Percentiles rank a stretch among this genome's conserved stretches.
Conservation (phyloP, 306 rosid genomes). For the Abrus precatorius region DNA sequence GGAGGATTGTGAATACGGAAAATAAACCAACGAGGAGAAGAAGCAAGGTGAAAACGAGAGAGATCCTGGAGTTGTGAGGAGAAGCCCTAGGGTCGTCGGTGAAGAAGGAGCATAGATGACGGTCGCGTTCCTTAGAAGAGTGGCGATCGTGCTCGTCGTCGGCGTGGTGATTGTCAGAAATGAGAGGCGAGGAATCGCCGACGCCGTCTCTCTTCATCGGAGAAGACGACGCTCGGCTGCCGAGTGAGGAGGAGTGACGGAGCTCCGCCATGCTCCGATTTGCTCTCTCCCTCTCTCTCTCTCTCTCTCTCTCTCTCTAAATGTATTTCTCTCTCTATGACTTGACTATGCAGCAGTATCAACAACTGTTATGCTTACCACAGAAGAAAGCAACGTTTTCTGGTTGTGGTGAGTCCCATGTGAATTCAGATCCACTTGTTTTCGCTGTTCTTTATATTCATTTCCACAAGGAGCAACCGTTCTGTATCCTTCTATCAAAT, state of each 20-base stretch:
- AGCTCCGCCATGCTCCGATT: conserved; percentile 93
- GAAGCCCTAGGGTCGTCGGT: conserved; percentile 92
- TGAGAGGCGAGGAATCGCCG: conserved; percentile 71
- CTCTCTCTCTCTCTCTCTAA: not conserved
- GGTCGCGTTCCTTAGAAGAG: conserved; percentile 83
- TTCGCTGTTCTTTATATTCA: conserved; percentile 16
- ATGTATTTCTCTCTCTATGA: not conserved
- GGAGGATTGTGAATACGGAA: conserved; percentile 66
- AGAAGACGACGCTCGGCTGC: conserved; percentile 77
- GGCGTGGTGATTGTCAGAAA: conserved; percentile 58
- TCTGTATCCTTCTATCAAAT: not conserved
- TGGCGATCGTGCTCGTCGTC: conserved; percentile 79
- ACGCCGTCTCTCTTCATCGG: conserved; percentile 91
- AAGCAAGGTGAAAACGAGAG: conserved; percentile 54
- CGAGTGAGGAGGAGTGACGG: conserved; percentile 80
- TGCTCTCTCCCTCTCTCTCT: conserved; percentile 11
- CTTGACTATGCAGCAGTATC: conserved; percentile 6
- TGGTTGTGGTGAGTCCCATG: conserved; percentile 44
- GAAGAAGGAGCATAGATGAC: conserved; percentile 60
- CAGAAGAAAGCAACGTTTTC: conserved; percentile 31
- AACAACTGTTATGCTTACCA: not conserved
- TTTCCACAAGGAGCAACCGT: conserved; percentile 28
- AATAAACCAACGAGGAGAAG: conserved; percentile 59
- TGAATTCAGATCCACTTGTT: conserved; percentile 48
- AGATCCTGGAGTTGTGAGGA: conserved; percentile 76